A percentile compares a stretch with the other conserved stretches of the same genome.
These are phyloP conservation scores for Fusarium verticillioides DNA, from an alignment of 2,329 filamentous ascomycete species.

Conservation along the genomic window DNA sequence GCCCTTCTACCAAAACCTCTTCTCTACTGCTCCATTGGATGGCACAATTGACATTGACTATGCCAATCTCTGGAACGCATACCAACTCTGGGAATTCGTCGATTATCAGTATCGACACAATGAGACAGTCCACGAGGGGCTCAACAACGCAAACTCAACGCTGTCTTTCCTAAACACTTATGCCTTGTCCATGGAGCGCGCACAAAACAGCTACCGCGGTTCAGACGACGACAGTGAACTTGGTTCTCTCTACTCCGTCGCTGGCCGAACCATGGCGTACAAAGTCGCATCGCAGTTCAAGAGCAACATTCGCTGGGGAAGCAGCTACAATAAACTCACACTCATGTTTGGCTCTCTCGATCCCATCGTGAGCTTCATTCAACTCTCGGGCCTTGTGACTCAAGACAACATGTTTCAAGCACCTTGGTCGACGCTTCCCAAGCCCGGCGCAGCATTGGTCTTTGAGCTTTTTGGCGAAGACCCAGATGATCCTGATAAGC, in stretches of 20 bases:
- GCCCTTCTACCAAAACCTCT: constrained; percentile 58
- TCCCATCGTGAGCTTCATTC: constrained; percentile 66
- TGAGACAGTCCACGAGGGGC: constrained; percentile 50
- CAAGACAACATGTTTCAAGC: constrained; percentile 61
- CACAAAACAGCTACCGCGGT: constrained; percentile 63
- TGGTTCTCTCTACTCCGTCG: constrained; percentile 57
- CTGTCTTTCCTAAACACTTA: constrained; percentile 66
- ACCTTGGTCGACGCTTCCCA: constrained; percentile 58
- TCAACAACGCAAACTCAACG: constrained; percentile 50
- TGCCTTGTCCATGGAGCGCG: constrained; percentile 75
- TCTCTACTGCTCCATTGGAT: constrained; percentile 50
- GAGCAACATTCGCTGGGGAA: constrained; percentile 54
- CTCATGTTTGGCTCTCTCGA: constrained; percentile 66
- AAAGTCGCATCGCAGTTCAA: constrained; percentile 57
- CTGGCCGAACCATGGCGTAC: constrained; percentile 63
- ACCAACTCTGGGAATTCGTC: constrained; percentile 66
- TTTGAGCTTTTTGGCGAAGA: constrained; percentile 70
- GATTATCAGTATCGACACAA: constrained; percentile 66
- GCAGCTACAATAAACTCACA: constrained; percentile 58
- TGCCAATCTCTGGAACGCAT: constrained; percentile 61
- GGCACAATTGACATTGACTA: constrained; percentile 50
- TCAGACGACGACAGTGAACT: constrained; percentile 49
- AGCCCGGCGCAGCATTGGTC: constrained; percentile 78
- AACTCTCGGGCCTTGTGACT: constrained; percentile 59
- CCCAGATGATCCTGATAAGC: constrained; percentile 24